Percentiles rank a stretch among this genome's conserved stretches.
Conservation (phyloP, 768 basidiomycete genomes). For the Phylloporus sp. region DNA sequence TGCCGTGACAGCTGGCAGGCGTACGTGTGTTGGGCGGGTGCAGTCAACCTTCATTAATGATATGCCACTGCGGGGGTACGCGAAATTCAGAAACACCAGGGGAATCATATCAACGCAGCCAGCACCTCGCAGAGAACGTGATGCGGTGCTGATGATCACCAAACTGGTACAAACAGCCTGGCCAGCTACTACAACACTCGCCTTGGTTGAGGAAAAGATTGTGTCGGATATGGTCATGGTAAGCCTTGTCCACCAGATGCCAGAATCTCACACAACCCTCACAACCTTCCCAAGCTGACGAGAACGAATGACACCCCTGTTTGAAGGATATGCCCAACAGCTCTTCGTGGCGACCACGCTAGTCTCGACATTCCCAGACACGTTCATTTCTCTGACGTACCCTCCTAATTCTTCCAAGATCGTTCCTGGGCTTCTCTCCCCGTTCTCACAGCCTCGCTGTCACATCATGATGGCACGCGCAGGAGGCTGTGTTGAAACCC, state of each 20-base stretch:
- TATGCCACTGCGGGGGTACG: too few species aligned
- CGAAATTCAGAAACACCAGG: neutral
- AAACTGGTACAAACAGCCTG: neutral
- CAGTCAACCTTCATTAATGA: too few species aligned
- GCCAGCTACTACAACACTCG: too few species aligned
- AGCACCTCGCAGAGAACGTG: too few species aligned
- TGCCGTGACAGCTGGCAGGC: neutral
- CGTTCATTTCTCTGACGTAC: neutral
- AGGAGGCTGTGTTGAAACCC: neutral
- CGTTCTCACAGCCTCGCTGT: neutral
- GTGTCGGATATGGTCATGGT: too few species aligned
- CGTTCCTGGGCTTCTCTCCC: neutral
- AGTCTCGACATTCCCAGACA: neutral
- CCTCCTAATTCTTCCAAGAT: neutral
- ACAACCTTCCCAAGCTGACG: neutral
- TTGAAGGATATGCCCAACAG: neutral
- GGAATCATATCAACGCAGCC: neutral
- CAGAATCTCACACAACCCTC: too few species aligned
- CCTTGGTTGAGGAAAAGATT: too few species aligned
- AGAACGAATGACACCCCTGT: neutral
- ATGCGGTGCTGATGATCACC: neutral
- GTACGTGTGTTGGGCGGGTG: neutral
- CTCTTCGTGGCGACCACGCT: slow-evolving; percentile 5
- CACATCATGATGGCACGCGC: slow-evolving; percentile 1
- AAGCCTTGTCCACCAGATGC: too few species aligned